These are phyloP conservation scores for Colletotrichum sp. DNA, from an alignment of 2,329 filamentous ascomycete species.

Conservation along the genomic window DNA sequence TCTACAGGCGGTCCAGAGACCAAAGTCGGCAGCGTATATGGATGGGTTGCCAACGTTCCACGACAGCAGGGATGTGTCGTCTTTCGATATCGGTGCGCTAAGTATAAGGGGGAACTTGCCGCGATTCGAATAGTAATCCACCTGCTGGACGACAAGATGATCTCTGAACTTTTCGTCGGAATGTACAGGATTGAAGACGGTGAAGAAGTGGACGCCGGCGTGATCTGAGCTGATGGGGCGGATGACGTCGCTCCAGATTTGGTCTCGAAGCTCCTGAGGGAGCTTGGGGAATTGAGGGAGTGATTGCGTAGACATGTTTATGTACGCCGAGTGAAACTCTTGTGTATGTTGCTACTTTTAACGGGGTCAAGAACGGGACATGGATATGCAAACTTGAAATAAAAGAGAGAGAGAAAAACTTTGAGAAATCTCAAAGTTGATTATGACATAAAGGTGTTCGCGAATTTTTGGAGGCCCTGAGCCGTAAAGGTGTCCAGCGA, in stretches of 20 bases:
- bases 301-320: neutral
- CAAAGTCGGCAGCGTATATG: neutral
- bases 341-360: neutral
- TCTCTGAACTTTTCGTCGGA: neutral
- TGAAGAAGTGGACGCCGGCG: neutral
- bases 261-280: neutral
- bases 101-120: accelerated
- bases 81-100: neutral
- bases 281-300: neutral
- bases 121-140: accelerated
- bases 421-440: neutral
- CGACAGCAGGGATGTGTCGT: neutral
- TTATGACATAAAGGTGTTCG: neutral
- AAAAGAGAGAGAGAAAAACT: neutral
- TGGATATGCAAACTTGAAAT: neutral
- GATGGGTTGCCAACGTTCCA: neutral
- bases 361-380: accelerated
- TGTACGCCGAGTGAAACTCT: neutral
- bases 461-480: neutral
- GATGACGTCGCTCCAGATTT: neutral
- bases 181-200: neutral
- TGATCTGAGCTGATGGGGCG: neutral
- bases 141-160: accelerated
- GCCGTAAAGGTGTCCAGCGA: neutral
- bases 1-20: neutral